Base-by-base conservation (phyloP, 106 monocot genomes). In the Dendrobium catenatum region DNA sequence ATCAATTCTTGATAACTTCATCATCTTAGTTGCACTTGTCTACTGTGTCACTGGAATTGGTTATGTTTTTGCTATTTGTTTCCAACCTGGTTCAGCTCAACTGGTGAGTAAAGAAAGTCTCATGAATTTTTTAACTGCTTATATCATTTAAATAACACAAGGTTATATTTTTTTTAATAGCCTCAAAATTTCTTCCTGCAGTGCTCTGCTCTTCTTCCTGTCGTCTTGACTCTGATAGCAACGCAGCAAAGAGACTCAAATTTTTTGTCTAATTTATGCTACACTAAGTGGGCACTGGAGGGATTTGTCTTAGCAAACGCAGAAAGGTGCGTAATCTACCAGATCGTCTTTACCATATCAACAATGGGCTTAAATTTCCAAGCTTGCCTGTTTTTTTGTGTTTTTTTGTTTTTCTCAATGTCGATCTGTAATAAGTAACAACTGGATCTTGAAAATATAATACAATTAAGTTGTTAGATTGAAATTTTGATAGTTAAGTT, bases 241-340 rank as follows among this genome's bases (percentile, higher is more conserved):
- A 96, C 94, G 26, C 89, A 94, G 80, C 55, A 85, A 54, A 81
- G 76, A 55, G 81, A 37, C 70, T 73, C 85, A 16, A 81, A 75
- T 18, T 48, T 87, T 18, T 51, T 96, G 68, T 83, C 90, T 61
- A 81, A 92, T 51, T 72, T 96, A 24, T 96, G 96, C 85, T 96
- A 96, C 85, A 83, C 96, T 77, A 96, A 94, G 75, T 96, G 96
- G 96, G 94, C 96, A 67, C 40, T 96, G 20, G 92, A 96, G 82
- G 96, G 90, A 64, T 96, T 96, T 84, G 87, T 96, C 11, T 51
- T 51, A 51, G 83, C 90, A 78, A 97, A 94, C 86, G 92, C 92
- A 40, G 80, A 92, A 85, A 97, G 84, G 96, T 87, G 61, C 70
- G 9, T 22, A 27, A 19, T 77, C 11, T 26, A 49, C 20, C 33